Base-by-base conservation (phyloP, 441 rosid genomes). In the Jatropha podagrica region DNA sequence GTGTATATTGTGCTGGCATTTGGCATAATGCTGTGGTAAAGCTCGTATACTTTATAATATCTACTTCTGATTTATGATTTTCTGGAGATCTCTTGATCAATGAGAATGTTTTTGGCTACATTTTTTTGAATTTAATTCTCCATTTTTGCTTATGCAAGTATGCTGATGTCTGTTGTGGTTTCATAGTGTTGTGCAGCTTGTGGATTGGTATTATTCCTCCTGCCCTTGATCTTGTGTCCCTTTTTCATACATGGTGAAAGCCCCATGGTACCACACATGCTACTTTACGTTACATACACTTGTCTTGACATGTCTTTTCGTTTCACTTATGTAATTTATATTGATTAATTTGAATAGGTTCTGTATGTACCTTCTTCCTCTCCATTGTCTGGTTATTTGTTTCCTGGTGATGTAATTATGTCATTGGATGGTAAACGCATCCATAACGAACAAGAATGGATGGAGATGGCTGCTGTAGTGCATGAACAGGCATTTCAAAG, bases 1-100 rank as follows among this genome's bases (percentile, higher is more conserved):
- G 99, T 42, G 77, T 90, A 1, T 93, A 90, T 74, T 91, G 92
- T 82, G 97, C 98, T 64, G 98, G 99, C 63, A 83, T 95, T 77
- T 95, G 99, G 98, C 97, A 95, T 75, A 95, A 93, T 80, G 98
- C 94, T 60, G 89, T 86, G 90, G 99, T 95, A 82, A 44, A 61
- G 87, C 59, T 51, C n/a, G 7, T 65, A 15, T 32, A 41, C 8
- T 18, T 18, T 20, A 20, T 18, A 10, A 15, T 14, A 32, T 27
- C 67, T 18, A 41, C 58, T 54, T 2, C 26, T 59, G 44, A 32
- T 60, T 66, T 65, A 32, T 68, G 44, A 64, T 40, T 64, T 8
- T 46, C 49, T 5, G 42, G 26, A 17, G 27, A 9, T 37, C 32
- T 7, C 26, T 51, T 49, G 2, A 11, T 13, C 20, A 18, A 48